Percentiles rank a stretch among this genome's conserved stretches.
Evolutionary conservation across 2,329 filamentous ascomycete genomes (phyloP).

Genomic region (Xylariaceae sp.): DNA sequence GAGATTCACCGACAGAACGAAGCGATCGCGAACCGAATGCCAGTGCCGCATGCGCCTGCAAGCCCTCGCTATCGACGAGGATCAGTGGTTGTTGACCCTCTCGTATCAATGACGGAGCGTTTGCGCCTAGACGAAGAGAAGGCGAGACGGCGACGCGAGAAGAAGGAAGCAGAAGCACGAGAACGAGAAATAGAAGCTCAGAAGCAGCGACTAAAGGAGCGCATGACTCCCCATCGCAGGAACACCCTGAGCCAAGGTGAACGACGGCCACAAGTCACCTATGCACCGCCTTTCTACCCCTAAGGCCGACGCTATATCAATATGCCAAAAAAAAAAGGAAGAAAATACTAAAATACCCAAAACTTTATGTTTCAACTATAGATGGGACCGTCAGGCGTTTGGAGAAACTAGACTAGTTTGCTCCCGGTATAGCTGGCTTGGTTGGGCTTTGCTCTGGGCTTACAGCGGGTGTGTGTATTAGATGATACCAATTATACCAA

Average conservation of each 20-base stretch:
- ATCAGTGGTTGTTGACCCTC: slow-evolving; percentile 43
- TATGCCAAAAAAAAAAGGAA: slow-evolving; percentile 6
- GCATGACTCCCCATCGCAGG: slow-evolving; percentile 43
- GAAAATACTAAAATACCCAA: background rate
- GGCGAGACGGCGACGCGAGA: slow-evolving; percentile 38
- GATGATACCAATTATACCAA: slow-evolving; percentile 31
- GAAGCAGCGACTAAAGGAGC: slow-evolving; percentile 47
- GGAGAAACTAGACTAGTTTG: slow-evolving; percentile 4
- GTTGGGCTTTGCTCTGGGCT: slow-evolving; percentile 14
- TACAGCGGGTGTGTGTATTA: slow-evolving; percentile 19
- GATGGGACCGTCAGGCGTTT: slow-evolving; percentile 2
- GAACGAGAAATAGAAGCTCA: slow-evolving; percentile 47
- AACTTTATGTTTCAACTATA: slow-evolving; percentile 16
- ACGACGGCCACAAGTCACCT: too few relatives aligned
- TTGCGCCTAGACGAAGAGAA: slow-evolving; percentile 27
- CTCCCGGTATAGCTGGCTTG: slow-evolving; percentile 1
- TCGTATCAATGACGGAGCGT: slow-evolving; percentile 17
- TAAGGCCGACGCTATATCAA: too few relatives aligned
- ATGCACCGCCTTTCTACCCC: too few relatives aligned
- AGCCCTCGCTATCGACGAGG: slow-evolving; percentile 38
- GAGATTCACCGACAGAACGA: slow-evolving; percentile 51
- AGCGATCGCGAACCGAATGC: slow-evolving; percentile 48
- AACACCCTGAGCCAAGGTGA: slow-evolving; percentile 22
- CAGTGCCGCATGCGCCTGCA: slow-evolving; percentile 33
- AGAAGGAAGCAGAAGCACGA: slow-evolving; percentile 34